phyloP scores from a whole-genome alignment of 2,329 filamentous ascomycete species.

The Aspergillus amoenus region DNA sequence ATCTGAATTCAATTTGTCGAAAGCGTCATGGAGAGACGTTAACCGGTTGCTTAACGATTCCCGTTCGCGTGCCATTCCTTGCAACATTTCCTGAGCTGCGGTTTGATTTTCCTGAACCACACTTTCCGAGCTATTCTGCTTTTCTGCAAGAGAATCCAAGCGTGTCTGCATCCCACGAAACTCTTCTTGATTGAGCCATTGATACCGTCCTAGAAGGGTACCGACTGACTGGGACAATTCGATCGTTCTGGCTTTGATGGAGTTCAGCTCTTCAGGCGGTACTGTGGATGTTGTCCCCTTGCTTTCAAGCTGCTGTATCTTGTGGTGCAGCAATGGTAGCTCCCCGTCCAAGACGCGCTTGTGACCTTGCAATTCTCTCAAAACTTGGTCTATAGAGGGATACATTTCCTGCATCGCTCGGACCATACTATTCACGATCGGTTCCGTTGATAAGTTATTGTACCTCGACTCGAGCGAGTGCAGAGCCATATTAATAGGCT shows the following conservation, averaged over 20 bases:
- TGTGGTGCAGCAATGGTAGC: background rate
- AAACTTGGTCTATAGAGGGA: slow-evolving; percentile 27
- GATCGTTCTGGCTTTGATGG: slow-evolving; percentile 1
- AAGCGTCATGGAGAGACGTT: background rate
- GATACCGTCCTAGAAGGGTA: slow-evolving; percentile 2
- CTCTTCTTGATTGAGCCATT: slow-evolving; percentile 9
- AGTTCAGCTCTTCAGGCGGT: slow-evolving; percentile 5
- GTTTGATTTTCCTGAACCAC: slow-evolving; percentile 1
- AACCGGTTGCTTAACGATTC: background rate
- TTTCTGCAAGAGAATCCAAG: slow-evolving; percentile 6
- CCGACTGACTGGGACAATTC: slow-evolving; percentile 7
- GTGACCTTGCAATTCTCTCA: slow-evolving; percentile 22
- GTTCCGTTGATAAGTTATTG: slow-evolving; percentile 47
- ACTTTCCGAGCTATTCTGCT: slow-evolving; percentile 3
- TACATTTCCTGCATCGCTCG: slow-evolving; percentile 36
- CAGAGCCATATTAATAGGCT: slow-evolving; percentile 22
- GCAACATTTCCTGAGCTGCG: background rate
- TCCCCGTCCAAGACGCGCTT: slow-evolving; percentile 15
- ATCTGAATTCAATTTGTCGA: slow-evolving; percentile 13
- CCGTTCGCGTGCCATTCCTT: background rate
- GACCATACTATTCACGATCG: slow-evolving; percentile 36
- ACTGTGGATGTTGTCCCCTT: background rate
- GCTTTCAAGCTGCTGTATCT: slow-evolving; percentile 8
- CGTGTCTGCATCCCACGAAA: slow-evolving; percentile 7
- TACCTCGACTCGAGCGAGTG: slow-evolving; percentile 50